phyloP scores from a whole-genome alignment of 257 asterid species.

The Solanum bulbocastanum region DNA sequence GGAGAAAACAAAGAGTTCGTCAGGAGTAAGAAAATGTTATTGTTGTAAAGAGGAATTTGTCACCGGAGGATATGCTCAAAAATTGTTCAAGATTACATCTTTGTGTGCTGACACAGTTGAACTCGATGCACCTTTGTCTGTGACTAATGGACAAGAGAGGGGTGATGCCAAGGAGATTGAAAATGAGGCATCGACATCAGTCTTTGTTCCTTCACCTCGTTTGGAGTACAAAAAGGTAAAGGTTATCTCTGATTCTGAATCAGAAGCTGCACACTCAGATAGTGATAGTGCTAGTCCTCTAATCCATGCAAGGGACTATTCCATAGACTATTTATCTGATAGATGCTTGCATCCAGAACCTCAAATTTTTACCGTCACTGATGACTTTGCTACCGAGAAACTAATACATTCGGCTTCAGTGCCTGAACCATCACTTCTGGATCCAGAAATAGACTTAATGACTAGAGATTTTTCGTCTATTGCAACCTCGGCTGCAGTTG shows the following conservation, averaged over 20 bases:
- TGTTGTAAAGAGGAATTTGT: constrained; percentile 46
- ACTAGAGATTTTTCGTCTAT: constrained; percentile 6
- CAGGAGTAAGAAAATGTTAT: constrained; percentile 23
- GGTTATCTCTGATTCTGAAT: constrained; percentile 24
- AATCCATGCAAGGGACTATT: neutral
- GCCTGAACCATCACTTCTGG: constrained; percentile 12
- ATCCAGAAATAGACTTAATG: constrained; percentile 10
- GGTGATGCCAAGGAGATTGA: constrained; percentile 14
- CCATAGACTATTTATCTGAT: neutral
- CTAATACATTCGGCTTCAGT: constrained; percentile 22
- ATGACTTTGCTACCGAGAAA: constrained; percentile 19
- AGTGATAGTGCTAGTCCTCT: constrained; percentile 8
- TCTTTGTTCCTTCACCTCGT: constrained; percentile 11
- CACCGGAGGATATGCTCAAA: constrained; percentile 12
- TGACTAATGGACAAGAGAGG: constrained; percentile 1
- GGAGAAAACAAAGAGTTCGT: constrained; percentile 1
- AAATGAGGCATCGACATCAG: constrained; percentile 7
- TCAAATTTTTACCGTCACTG: constrained; percentile 5
- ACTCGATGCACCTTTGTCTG: constrained; percentile 8
- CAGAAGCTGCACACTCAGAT: constrained; percentile 15
- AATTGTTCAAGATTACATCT: constrained; percentile 14
- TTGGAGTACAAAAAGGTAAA: constrained; percentile 22
- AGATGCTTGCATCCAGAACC: neutral
- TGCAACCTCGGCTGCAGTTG: constrained; percentile 14
- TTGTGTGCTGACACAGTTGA: constrained; percentile 16